Percentiles rank a stretch among this genome's conserved stretches.
Conservation (phyloP, 345 rosid genomes). For the Moricandia arvensis region DNA sequence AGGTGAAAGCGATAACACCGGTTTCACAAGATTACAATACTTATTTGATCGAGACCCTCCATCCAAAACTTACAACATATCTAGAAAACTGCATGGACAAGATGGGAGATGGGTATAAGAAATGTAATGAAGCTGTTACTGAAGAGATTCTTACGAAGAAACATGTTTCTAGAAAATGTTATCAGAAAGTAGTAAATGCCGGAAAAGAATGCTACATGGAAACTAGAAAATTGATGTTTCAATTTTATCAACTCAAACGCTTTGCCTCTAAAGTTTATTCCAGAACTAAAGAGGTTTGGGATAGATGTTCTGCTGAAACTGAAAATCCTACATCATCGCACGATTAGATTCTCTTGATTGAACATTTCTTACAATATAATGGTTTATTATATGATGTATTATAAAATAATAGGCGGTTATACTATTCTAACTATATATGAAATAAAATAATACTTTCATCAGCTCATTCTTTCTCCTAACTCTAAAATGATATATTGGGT, state of each 20-base stretch:
- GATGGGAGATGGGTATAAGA: not conserved
- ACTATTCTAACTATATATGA: not conserved
- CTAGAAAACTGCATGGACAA: not conserved
- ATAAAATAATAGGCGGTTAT: not conserved
- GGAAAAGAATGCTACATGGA: constrained; percentile 1
- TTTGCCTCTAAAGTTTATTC: not conserved
- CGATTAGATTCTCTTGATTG: not conserved
- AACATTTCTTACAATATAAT: not conserved
- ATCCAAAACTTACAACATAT: not conserved
- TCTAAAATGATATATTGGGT: not conserved
- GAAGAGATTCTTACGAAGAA: not conserved
- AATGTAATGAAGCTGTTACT: not conserved
- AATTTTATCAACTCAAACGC: not conserved
- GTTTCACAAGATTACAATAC: not conserved
- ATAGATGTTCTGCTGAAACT: not conserved
- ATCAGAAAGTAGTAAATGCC: not conserved
- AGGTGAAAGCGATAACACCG: not conserved
- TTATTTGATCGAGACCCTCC: not conserved
- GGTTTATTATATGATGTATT: not conserved
- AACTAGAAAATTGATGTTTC: not conserved
- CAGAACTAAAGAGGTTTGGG: not conserved
- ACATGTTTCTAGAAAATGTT: not conserved
- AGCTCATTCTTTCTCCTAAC: not conserved
- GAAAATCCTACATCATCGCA: not conserved
- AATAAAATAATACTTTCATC: too few relatives aligned